Base-by-base conservation (phyloP, 768 basidiomycete species). In the Paxillus ammoniavirescens region DNA sequence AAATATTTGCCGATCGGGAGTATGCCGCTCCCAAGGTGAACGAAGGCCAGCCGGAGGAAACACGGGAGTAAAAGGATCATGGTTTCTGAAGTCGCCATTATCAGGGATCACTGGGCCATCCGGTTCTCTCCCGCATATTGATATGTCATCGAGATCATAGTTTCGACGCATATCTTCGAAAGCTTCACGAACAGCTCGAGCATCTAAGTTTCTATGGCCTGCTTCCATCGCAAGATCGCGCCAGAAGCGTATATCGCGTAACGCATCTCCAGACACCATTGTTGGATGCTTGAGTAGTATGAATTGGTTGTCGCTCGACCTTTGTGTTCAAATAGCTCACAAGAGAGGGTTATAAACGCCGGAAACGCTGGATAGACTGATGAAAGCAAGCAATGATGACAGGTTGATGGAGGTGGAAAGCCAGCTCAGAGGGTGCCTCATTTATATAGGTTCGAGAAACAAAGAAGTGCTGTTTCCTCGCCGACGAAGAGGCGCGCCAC, bases 161-260 rank as follows among this genome's bases (percentile, higher is more conserved):
- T 65, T 63, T 56, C 53, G 61, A 55, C 56, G 54, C 58, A 65
- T 61, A 2, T 60, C 66, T 31, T 58, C 43, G 42, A 67, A 18
- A 8, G 66, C 61, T 26, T 65, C 59, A 43, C 43, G 58, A 8
- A 65, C 56, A 5, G 37, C 47, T 2, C 14, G 33, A 12, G 63
- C 61, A 35, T 60, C 61, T 17, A 52, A 7, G 23, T 36, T 33
- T 14, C 48, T 31, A 3, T 55, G 59, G 4, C 52, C 56, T 10
- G 45, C 41, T 9, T 42, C 61, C 5, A 48, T 48, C 9, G 59
- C 58, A 8, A 65, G 56, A 28, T 67, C 59, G 47, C 56, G 58
- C 65, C 65, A 67, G 31, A 63, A 67, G 35, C 59, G 63, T 18
- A 17, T 33, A n/a, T 63, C 61, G 6, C 50, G 62, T 21, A 66